These are phyloP conservation scores for Apiotrichum siamense DNA, from an alignment of 1,284 basidiomycete species.

Conservation along the genomic window DNA sequence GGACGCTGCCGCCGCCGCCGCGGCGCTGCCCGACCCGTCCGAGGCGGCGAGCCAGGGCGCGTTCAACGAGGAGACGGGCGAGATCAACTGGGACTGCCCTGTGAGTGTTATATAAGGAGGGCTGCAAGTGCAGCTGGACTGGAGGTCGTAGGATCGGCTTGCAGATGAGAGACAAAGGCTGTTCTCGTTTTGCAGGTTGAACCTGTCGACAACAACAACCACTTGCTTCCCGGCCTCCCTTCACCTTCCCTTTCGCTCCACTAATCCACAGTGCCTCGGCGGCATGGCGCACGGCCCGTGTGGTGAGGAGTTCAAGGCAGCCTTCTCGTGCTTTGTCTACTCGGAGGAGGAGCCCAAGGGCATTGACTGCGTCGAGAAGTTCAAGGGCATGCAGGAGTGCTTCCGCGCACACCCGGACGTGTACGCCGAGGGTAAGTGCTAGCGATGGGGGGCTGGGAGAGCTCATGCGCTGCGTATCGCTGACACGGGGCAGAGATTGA, in stretches of 20 bases:
- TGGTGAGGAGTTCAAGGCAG: constrained; percentile 86
- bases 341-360: constrained; percentile 96
- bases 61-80: constrained; percentile 87
- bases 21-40: not conserved
- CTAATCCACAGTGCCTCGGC: constrained; percentile 64
- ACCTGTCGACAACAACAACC: constrained; percentile 3
- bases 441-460: no score
- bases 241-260: not conserved
- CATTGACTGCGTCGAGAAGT: constrained; percentile 95
- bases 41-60: constrained; percentile 46
- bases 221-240: not conserved
- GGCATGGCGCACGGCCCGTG: constrained; percentile 98
- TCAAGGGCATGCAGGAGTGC: constrained; percentile 96
- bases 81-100: constrained; percentile 98
- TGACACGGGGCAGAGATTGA: constrained; percentile 30
- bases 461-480: not conserved
- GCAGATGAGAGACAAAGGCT: no score
- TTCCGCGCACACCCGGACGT: constrained; percentile 93
- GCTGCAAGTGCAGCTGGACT: no score
- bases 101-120: constrained; percentile 38
- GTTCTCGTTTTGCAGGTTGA: not conserved
- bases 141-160: no score
- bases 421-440: constrained; percentile 77
- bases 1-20: not conserved
- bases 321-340: constrained; percentile 95